phyloP scores from a whole-genome alignment of 805 yeast species.

The Yarrowia sp. region DNA sequence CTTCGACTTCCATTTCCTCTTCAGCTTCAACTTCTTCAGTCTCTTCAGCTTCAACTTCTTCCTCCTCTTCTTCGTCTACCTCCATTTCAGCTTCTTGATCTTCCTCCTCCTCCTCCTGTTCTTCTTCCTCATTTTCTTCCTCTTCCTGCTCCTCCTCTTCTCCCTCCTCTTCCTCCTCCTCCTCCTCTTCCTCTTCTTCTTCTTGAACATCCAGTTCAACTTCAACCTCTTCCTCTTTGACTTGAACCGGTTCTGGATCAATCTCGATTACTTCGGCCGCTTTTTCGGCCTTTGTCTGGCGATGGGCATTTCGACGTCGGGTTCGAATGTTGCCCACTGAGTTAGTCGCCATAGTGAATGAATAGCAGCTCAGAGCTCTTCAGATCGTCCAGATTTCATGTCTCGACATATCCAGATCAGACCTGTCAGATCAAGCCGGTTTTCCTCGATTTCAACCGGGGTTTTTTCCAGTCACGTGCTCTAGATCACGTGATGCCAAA shows the following conservation, averaged over 20 bases:
- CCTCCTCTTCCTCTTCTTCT: neutral
- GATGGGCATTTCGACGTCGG: constrained; percentile 34
- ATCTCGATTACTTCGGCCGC: constrained; percentile 2
- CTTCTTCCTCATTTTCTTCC: neutral
- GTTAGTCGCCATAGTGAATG: neutral
- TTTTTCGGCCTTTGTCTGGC: neutral
- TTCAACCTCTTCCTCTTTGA: neutral
- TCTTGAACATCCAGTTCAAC: neutral
- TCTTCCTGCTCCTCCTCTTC: neutral
- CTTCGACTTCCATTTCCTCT: neutral
- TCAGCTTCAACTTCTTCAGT: neutral
- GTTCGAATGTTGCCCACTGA: constrained; percentile 30
- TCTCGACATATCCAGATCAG: neutral
- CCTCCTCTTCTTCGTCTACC: neutral
- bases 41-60: neutral
- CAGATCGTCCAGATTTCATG: neutral
- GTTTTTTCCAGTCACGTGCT: neutral
- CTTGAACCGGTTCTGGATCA: neutral
- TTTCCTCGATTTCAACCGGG: too few species aligned
- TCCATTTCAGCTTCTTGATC: neutral
- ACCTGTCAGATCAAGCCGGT: neutral
- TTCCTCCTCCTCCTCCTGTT: neutral
- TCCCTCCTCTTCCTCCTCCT: neutral
- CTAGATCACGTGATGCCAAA: neutral
- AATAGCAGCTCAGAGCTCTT: too few species aligned